Base-by-base conservation (phyloP, 768 basidiomycete genomes). In the Lanmaoa rubissima region DNA sequence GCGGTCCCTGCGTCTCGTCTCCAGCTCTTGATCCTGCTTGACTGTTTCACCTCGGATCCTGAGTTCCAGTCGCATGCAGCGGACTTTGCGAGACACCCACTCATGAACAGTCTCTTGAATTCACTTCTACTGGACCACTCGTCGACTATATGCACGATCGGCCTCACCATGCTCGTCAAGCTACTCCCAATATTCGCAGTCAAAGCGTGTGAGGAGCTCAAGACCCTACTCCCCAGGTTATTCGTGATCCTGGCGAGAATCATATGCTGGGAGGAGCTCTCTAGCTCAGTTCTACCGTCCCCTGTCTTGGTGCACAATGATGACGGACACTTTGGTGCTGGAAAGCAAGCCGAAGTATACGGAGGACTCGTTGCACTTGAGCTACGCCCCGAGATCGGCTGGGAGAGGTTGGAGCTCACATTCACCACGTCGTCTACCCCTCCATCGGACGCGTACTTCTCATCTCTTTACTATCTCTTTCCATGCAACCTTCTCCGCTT, bases 401-500 rank as follows among this genome's bases (percentile, higher is more conserved):
- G 91, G 91, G 73, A 83, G 58, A 80, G 84, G 36, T 76, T 91
- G 28, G 84, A 88, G 48, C 75, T 77, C 62, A 77, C 83, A 1
- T 84, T 89, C 66, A 75, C 80, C 11, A 76, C 76, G 1, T 79
- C 83, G 14, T 71, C 76, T 31, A 74, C 82, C 2, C 88, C 90
- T 17, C 81, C 83, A 5, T 79, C 84, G 16, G 79, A 83, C 19
- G 79, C 76, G 43, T 90, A 83, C 65, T 94, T 94, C 73, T 86
- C 87, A 2, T 80, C 80, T 44, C 76, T 97, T 58, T 96, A 95
- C 73, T 94, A 92, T 64, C 82, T 94, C 47, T 97, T 92, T 75
- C 94, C 94, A 1, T 90, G 87, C 73, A 97, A 95, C 74, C 78
- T 90, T 41, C 76, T 96, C 55, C 82, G 80, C 52, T 97, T 97